phyloP scores from a whole-genome alignment of 2,329 filamentous ascomycete species.

The Fusarium nodosum region DNA sequence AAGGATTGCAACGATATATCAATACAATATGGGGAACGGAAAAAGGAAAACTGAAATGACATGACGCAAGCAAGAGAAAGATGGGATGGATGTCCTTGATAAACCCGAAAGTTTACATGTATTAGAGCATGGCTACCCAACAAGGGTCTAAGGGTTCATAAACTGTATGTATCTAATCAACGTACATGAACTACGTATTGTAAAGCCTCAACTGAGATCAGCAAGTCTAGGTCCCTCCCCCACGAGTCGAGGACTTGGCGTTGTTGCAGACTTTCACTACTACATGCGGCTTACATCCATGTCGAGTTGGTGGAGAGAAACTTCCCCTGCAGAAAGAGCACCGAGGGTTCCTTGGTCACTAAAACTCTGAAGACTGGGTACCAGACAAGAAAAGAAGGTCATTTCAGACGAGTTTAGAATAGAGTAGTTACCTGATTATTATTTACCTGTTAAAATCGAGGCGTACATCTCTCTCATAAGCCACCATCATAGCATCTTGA shows the following conservation, averaged over 20 bases:
- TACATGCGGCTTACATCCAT: not conserved
- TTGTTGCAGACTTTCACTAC: not conserved
- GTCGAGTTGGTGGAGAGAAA: not conserved
- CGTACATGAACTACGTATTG: not conserved
- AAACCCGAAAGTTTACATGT: not conserved
- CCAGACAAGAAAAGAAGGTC: not conserved
- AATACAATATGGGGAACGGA: not conserved
- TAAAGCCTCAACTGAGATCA: not conserved
- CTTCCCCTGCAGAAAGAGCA: not conserved
- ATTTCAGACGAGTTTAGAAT: not conserved
- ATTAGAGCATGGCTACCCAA: not conserved
- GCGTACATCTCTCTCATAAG: not conserved
- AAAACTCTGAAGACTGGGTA: constrained; percentile 1
- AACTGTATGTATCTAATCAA: not conserved
- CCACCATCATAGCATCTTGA: not conserved
- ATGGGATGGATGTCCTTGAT: constrained; percentile 6
- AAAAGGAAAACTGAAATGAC: not conserved
- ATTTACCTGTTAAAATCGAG: not conserved
- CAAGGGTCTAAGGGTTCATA: not conserved
- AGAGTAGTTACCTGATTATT: not conserved
- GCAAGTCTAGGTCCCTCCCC: not conserved
- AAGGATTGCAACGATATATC: not conserved
- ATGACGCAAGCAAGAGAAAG: not conserved
- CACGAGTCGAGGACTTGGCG: not conserved
- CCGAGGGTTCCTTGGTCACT: not conserved